phyloP scores from a whole-genome alignment of 345 rosid species.

The Rhodomyrtus tomentosa region DNA sequence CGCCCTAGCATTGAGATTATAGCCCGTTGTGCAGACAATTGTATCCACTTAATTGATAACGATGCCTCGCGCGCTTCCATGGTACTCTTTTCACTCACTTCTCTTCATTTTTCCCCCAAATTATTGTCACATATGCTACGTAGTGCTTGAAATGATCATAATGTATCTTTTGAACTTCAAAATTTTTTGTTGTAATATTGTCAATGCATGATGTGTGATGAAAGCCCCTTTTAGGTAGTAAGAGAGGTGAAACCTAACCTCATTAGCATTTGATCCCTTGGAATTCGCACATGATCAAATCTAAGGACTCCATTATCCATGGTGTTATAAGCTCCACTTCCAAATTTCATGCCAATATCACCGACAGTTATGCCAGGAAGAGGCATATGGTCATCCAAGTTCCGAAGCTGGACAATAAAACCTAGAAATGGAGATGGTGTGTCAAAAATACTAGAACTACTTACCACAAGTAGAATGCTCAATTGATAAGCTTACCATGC shows the following conservation, averaged over 20 bases:
- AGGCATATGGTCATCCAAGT: slow-evolving; percentile 92
- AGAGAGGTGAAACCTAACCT: slow-evolving; percentile 33
- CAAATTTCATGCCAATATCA: slow-evolving; percentile 92
- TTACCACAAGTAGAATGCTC: not conserved
- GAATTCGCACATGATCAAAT: slow-evolving; percentile 90
- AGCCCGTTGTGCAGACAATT: not conserved
- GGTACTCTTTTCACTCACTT: not conserved
- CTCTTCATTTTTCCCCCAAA: not conserved
- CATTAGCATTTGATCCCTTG: slow-evolving; percentile 93
- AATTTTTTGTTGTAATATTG: not conserved
- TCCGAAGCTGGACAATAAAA: slow-evolving; percentile 88
- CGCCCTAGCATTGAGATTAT: not conserved
- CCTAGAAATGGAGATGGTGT: slow-evolving; percentile 38
- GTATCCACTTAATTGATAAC: not conserved
- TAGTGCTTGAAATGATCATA: not conserved
- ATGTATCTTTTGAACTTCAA: not conserved
- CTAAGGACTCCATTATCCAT: slow-evolving; percentile 94
- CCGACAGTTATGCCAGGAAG: slow-evolving; percentile 89
- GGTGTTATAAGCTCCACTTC: slow-evolving; percentile 82
- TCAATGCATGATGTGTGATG: not conserved
- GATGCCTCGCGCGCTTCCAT: not conserved
- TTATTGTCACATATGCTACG: not conserved
- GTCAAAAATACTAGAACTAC: slow-evolving; percentile 3
- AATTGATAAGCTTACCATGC: slow-evolving; percentile 45
- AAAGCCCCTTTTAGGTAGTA: not conserved